Percentiles rank a stretch among this genome's conserved stretches.
phyloP scores from a whole-genome alignment of 2,329 filamentous ascomycete genomes.

The Phialophora tarda region DNA sequence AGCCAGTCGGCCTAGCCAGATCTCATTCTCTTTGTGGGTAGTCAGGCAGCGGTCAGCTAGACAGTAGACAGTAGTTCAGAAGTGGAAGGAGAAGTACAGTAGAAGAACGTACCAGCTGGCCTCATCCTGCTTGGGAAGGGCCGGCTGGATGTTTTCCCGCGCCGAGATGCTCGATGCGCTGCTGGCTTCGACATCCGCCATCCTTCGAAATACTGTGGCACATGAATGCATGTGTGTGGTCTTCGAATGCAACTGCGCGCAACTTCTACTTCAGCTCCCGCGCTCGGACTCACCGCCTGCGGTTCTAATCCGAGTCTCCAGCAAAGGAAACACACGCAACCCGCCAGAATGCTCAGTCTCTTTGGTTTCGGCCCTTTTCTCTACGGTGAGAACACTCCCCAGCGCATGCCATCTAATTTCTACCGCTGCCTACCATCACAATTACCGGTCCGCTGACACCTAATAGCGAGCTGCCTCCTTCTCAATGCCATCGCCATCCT shows the following conservation, averaged over 20 bases:
- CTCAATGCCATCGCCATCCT: slow-evolving; percentile 93
- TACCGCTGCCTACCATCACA: not conserved
- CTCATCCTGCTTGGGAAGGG: not conserved
- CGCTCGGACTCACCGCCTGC: not conserved
- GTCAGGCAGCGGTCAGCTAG: not conserved
- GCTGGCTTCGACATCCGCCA: slow-evolving; percentile 9
- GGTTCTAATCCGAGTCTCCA: not conserved
- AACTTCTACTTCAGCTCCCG: not conserved
- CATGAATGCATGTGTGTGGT: not conserved
- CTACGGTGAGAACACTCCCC: slow-evolving; percentile 36
- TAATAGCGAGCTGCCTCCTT: slow-evolving; percentile 61
- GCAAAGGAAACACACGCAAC: not conserved
- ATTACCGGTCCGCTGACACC: slow-evolving; percentile 13
- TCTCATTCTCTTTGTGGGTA: not conserved
- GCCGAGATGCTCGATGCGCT: slow-evolving; percentile 1
- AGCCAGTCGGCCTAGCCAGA: not conserved
- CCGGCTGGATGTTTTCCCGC: slow-evolving; percentile 7
- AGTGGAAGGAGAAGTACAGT: not conserved
- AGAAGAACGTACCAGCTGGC: not conserved
- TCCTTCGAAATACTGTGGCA: not conserved
- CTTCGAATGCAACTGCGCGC: not conserved
- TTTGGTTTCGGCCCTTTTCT: slow-evolving; percentile 42
- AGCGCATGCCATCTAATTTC: not conserved
- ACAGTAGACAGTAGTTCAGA: not conserved
- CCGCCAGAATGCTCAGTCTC: slow-evolving; percentile 41